These are phyloP conservation scores for Euphorbia corollata DNA, from an alignment of 441 rosid genomes.

Conservation along the genomic window DNA sequence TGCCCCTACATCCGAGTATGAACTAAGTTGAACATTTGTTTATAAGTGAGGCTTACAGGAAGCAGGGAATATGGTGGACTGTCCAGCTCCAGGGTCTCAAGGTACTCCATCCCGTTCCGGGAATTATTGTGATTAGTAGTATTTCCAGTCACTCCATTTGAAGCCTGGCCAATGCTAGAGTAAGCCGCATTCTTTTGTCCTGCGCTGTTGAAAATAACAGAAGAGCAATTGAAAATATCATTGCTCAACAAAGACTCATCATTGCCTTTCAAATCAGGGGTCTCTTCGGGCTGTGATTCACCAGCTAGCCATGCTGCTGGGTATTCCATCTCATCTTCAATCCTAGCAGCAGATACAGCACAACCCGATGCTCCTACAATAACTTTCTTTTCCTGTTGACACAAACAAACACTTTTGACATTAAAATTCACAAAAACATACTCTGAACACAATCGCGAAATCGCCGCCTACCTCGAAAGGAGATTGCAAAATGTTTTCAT, in stretches of 20 bases:
- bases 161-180: slow-evolving; percentile 10
- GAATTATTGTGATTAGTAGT: not conserved
- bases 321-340: slow-evolving; percentile 24
- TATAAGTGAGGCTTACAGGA: slow-evolving; percentile 30
- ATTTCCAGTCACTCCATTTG: slow-evolving; percentile 24
- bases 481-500: slow-evolving; percentile 23
- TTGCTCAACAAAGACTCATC: slow-evolving; percentile 47
- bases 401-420: slow-evolving; percentile 9
- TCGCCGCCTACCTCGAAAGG: slow-evolving; percentile 28
- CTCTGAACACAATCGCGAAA: not conserved
- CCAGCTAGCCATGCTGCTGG: slow-evolving; percentile 43
- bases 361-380: slow-evolving; percentile 27
- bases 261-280: slow-evolving; percentile 26
- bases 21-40: too few relatives aligned
- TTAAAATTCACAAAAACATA: not conserved
- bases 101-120: slow-evolving; percentile 41
- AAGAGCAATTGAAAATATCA: slow-evolving; percentile 35
- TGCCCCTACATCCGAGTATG: not conserved
- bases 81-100: slow-evolving; percentile 58
- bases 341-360: slow-evolving; percentile 15
- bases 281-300: slow-evolving; percentile 56
- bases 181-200: slow-evolving; percentile 20
- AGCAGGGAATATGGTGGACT: slow-evolving; percentile 61
- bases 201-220: slow-evolving; percentile 23
- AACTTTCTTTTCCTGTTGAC: slow-evolving; percentile 33